Evolutionary conservation across 2,329 filamentous ascomycete species (phyloP), one percentile per base, ranked within the genome.

Genomic region (Xylogone sp.): DNA sequence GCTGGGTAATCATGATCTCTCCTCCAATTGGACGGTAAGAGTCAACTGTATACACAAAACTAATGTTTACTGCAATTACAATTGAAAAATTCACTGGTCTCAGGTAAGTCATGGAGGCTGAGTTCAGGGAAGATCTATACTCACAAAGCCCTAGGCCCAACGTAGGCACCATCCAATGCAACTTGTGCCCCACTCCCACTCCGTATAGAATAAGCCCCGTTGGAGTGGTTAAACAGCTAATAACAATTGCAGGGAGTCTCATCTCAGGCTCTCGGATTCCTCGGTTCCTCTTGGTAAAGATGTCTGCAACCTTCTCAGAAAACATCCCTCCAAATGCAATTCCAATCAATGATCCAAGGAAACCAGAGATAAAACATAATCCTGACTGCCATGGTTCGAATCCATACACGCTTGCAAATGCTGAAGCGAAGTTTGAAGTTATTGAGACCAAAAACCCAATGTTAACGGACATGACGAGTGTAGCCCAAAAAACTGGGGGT

Each of bases 221-320:
- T 0, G 76, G 76, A 3, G 77, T 75, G 13, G 78, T 73, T 22
- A 81, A 62, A 58, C 78, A 64, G 56, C 76, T 80, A 0, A 78
- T 69, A 10, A 71, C 62, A 18, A 83, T 71, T 3, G 75, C 75
- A 1, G 78, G 78, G 4, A 84, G 64, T n/a, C 81, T 71, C 79
- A 83, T 82, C 59, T 83, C 79, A 0, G 81, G 77, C 46, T 81
- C 74, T n/a, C 79, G 70, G 19, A 83, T 71, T 4, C 81, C 81
- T 3, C 73, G 71, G 56, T 83, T 84, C 22, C 71, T 69, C 48
- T 65, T 68, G 0, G 81, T 83, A 20, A 77, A 67, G 50, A 75
- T 55, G 43, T 58, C 59, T 8, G 54, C 56, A 8, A 53, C 48
- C 21, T 21, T 48, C 21, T 60, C 58, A 20, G 42, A 43, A 19